Evolutionary conservation across 1,139 yeast genomes (phyloP).

Genomic region (Diutina ranongensis): DNA sequence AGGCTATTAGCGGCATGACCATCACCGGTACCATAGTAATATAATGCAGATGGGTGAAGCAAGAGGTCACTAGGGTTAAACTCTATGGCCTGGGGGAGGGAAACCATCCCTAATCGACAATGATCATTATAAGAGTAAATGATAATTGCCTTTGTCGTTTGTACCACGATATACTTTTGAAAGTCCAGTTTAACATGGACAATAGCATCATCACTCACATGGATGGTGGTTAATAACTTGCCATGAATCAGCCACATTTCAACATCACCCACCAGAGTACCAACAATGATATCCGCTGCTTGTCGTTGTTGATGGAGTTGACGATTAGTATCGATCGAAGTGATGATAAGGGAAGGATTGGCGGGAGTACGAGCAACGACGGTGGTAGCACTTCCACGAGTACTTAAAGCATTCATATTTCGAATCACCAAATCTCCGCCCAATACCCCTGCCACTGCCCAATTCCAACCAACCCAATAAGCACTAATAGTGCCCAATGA

Average conservation of each 20-base stretch:
- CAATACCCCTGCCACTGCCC: slow-evolving; percentile 11
- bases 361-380: not conserved
- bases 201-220: slow-evolving; percentile 13
- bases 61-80: not conserved
- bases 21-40: slow-evolving; percentile 10
- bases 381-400: slow-evolving; percentile 1
- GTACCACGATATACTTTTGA: slow-evolving; percentile 16
- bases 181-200: slow-evolving; percentile 23
- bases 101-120: slow-evolving; percentile 5
- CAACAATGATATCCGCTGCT: not conserved
- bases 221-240: not conserved
- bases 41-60: not conserved
- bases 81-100: not conserved
- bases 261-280: not conserved
- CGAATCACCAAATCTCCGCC: not conserved
- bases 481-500: slow-evolving; percentile 16
- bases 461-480: slow-evolving; percentile 23
- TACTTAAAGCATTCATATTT: slow-evolving; percentile 1
- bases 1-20: slow-evolving; percentile 7
- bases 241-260: not conserved
- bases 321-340: not conserved
- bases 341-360: not conserved
- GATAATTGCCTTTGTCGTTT: slow-evolving; percentile 13
- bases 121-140: slow-evolving; percentile 8
- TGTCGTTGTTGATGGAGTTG: not conserved